phyloP scores from a whole-genome alignment of 2,329 filamentous ascomycete species.

The Diplodia mutila region DNA sequence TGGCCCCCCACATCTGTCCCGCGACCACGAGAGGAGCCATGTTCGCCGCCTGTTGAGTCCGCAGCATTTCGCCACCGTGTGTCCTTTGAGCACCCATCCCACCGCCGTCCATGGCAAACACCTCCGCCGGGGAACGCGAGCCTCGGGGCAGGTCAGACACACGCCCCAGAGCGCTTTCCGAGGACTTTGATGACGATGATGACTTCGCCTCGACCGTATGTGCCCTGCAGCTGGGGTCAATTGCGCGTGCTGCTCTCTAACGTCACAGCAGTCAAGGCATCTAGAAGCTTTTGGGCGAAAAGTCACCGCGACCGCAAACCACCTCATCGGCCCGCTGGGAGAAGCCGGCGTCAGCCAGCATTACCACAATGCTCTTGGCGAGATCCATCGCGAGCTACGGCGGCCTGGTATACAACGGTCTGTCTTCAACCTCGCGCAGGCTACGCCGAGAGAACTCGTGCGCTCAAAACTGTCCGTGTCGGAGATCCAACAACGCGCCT shows the following conservation, averaged over 20 bases:
- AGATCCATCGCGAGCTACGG: conserved; percentile 86
- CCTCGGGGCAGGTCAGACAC: conserved; percentile 36
- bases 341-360: conserved; percentile 61
- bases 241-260: conserved; percentile 10
- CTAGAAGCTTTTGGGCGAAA: conserved; percentile 93
- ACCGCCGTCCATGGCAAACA: conserved; percentile 34
- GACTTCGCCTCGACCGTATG: conserved; percentile 20
- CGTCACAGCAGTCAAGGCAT: conserved; percentile 71
- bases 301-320: conserved; percentile 89
- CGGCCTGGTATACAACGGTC: conserved; percentile 82
- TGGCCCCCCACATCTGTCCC: not conserved
- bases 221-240: not conserved
- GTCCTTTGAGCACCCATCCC: conserved; percentile 6
- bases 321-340: conserved; percentile 69
- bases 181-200: conserved; percentile 15
- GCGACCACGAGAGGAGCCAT: conserved; percentile 12
- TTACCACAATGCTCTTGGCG: conserved; percentile 85
- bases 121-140: conserved; percentile 35
- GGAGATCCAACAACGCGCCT: conserved; percentile 92
- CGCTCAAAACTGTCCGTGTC: conserved; percentile 85
- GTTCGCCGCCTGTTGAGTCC: conserved; percentile 11
- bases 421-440: conserved; percentile 88
- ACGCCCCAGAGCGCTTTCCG: conserved; percentile 17
- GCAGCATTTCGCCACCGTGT: not conserved
- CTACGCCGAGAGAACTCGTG: conserved; percentile 90